Evolutionary conservation across 2,329 filamentous ascomycete species (phyloP), one percentile per base, ranked within the genome.

Genomic region (Penicillium sp.): DNA sequence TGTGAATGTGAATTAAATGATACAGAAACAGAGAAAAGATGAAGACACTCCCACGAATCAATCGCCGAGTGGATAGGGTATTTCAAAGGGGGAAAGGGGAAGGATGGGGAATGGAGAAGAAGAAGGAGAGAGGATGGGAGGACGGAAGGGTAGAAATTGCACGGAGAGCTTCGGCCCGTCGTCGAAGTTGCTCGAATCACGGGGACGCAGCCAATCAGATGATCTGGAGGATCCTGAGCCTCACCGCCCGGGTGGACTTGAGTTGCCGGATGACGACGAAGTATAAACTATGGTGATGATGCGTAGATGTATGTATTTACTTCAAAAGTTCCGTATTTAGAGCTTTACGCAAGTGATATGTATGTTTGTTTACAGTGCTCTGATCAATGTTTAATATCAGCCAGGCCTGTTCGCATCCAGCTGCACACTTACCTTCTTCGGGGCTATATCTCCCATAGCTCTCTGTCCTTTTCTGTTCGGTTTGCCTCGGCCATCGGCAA

Each of bases 1-100:
- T 77, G 80, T 88, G 82, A 68, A 68, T 63, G 63, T 63, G 64
- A 63, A 69, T 73, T 70, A 73, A 73, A 66, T 76, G 74, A 73
- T 74, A 76, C 67, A 73, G 63, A 61, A 69, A 69, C 51, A 54
- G 66, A 68, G 72, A 68, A 72, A 71, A 67, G 61, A 61, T 68
- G 58, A 65, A 59, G 37, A 56, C 56, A 70, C 70, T 71, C 73
- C 66, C 64, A 63, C 73, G 71, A 74, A 62, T 75, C 73, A 76
- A 73, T 70, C 71, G 72, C 67, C 68, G 65, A 68, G 65, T 65
- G 66, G 55, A 52, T 68, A 67, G 60, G n/a, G 14, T 16, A 26
- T 6, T 30, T n/a, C 28, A 46, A 48, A 57, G 59, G 62, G 65
- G 61, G 46, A 58, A 53, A 59, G 54, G 51, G 53, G 60, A 63